phyloP scores from a whole-genome alignment of 306 rosid genomes.

The Gastrolobium villosum region DNA sequence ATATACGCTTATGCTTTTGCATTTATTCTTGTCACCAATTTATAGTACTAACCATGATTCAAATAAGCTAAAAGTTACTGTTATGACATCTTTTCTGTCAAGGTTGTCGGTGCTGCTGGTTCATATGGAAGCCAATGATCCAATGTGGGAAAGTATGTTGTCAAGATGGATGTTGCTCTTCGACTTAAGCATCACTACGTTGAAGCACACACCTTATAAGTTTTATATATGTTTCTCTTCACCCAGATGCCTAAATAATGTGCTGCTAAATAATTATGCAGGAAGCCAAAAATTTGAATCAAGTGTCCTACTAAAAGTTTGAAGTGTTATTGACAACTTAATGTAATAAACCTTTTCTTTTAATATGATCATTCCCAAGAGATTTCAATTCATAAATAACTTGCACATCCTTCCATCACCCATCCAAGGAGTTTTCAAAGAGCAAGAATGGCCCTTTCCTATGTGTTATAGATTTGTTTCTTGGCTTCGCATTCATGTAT shows the following conservation, averaged over 20 bases:
- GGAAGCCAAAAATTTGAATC: slow-evolving; percentile 6
- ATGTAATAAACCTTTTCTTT: not conserved
- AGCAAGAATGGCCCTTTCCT: not conserved
- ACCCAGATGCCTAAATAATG: slow-evolving; percentile 20
- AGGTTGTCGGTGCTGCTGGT: slow-evolving; percentile 52
- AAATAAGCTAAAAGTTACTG: slow-evolving; percentile 4
- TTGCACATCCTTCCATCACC: not conserved
- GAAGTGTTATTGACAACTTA: slow-evolving; percentile 4
- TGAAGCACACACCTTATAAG: slow-evolving; percentile 18
- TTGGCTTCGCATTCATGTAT: not conserved
- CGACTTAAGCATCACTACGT: slow-evolving; percentile 3
- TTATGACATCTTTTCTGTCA: not conserved
- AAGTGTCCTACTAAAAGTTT: not conserved
- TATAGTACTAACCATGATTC: slow-evolving; percentile 8
- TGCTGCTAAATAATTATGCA: slow-evolving; percentile 33
- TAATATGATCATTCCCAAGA: not conserved
- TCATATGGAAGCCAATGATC: slow-evolving; percentile 45
- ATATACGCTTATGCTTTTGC: not conserved
- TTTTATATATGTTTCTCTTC: slow-evolving; percentile 26
- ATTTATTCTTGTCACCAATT: not conserved
- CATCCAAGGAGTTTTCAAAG: not conserved
- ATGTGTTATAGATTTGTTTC: not conserved
- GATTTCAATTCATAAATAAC: not conserved
- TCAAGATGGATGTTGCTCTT: slow-evolving; percentile 47
- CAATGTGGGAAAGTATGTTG: slow-evolving; percentile 42